Conservation (phyloP, 495 filamentous ascomycete species). For the Xylaria grammica region DNA sequence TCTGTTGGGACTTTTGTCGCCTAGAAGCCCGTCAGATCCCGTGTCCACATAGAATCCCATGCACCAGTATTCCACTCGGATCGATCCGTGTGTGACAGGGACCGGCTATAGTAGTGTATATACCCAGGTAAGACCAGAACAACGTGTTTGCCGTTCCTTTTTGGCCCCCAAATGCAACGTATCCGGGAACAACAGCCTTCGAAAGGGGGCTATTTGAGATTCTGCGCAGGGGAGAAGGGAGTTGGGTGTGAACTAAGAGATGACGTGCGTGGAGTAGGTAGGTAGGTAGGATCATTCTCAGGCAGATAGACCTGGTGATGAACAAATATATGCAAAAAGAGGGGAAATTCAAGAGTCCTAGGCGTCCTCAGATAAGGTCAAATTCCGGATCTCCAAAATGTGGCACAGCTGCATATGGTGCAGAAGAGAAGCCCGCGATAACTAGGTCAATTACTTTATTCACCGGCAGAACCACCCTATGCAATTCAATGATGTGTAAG, state of each 20-base stretch:
- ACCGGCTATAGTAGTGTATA: neutral
- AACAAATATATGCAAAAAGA: slow-evolving; percentile 12
- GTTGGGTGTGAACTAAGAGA: neutral
- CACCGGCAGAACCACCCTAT: slow-evolving; percentile 24
- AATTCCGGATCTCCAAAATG: slow-evolving; percentile 1
- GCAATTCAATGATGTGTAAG: slow-evolving; percentile 26
- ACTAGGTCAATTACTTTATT: slow-evolving; percentile 28
- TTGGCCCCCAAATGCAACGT: slow-evolving; percentile 4
- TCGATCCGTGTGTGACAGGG: neutral
- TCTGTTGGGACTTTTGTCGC: neutral
- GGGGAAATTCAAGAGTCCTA: slow-evolving; percentile 6
- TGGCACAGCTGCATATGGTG: slow-evolving; percentile 13
- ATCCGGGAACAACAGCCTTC: neutral
- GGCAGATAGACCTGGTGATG: neutral
- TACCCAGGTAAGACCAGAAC: neutral
- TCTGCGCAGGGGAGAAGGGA: neutral
- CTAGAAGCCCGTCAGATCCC: no score
- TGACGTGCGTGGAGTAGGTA: slow-evolving; percentile 1
- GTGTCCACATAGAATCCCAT: no score
- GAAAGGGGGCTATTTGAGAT: neutral
- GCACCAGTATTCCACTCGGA: neutral
- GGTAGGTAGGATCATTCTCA: neutral
- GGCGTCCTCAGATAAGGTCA: slow-evolving; percentile 7
- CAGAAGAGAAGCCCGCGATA: neutral
- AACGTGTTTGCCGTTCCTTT: neutral